These are phyloP conservation scores for Neurospora sp. DNA, from an alignment of 495 filamentous ascomycete species.

Conservation along the genomic window DNA sequence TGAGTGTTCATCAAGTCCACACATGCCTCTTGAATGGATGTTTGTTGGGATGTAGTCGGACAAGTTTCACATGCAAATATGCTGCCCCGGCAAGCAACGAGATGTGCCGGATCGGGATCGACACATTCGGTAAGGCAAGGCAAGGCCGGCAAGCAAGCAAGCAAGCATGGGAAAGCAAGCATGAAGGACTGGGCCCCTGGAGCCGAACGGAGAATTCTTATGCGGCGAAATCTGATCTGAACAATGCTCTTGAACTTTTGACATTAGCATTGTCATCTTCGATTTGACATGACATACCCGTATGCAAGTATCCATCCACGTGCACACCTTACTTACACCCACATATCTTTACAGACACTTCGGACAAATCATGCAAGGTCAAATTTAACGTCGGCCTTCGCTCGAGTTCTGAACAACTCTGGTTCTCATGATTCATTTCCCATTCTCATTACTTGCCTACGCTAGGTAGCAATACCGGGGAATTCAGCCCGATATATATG, in stretches of 20 bases:
- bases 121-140: background rate
- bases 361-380: too few relatives aligned
- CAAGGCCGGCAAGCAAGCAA: background rate
- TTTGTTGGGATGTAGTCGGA: background rate
- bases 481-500: background rate
- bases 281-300: background rate
- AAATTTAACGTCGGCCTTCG: background rate
- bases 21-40: too few relatives aligned
- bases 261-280: background rate
- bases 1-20: too few relatives aligned
- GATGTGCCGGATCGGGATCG: background rate
- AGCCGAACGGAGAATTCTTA: background rate
- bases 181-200: background rate
- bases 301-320: background rate
- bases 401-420: background rate
- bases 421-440: background rate
- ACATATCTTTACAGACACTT: background rate
- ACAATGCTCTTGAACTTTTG: background rate
- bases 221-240: background rate
- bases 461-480: background rate
- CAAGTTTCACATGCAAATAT: background rate
- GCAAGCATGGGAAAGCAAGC: background rate
- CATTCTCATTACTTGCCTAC: background rate
- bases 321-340: background rate
- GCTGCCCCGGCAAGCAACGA: background rate